These are phyloP conservation scores for Ophiostoma sp. DNA, from an alignment of 2,329 filamentous ascomycete species.

Conservation along the genomic window DNA sequence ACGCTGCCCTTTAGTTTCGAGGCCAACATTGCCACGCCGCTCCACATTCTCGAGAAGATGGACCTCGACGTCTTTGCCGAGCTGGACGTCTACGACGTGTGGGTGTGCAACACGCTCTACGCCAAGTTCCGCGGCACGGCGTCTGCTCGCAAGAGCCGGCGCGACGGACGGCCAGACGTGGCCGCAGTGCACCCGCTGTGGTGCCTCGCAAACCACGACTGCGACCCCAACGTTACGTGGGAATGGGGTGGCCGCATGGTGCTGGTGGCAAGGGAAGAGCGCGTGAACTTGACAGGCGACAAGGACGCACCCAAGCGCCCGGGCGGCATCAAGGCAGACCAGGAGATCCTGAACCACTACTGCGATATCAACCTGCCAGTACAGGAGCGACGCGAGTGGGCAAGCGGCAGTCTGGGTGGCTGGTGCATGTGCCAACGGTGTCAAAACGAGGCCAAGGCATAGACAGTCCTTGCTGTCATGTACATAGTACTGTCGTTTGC, in stretches of 20 bases:
- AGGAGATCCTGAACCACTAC: conserved; percentile 91
- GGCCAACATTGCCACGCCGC: conserved; percentile 66
- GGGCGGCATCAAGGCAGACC: conserved; percentile 65
- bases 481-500: background rate
- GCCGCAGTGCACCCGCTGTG: conserved; percentile 92
- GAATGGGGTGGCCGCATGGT: conserved; percentile 80
- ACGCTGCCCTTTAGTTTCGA: conserved; percentile 71
- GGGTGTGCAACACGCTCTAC: conserved; percentile 87
- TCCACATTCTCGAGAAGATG: conserved; percentile 79
- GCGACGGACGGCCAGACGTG: conserved; percentile 80
- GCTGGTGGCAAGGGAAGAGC: conserved; percentile 57
- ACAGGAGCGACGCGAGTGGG: conserved; percentile 80
- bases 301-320: conserved; percentile 27
- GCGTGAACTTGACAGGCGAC: conserved; percentile 41
- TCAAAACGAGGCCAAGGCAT: conserved; percentile 56
- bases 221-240: conserved; percentile 91
- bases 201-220: conserved; percentile 95
- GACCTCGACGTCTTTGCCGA: conserved; percentile 68
- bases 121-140: conserved; percentile 91
- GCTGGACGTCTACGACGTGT: conserved; percentile 59
- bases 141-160: conserved; percentile 70
- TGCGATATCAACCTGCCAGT: conserved; percentile 79
- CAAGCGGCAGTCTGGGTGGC: conserved; percentile 78
- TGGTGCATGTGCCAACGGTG: conserved; percentile 84
- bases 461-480: background rate